A percentile compares a stretch with the other conserved stretches of the same genome.
Evolutionary conservation across 768 basidiomycete genomes (phyloP).

Genomic region (Dendrothele bispora): DNA sequence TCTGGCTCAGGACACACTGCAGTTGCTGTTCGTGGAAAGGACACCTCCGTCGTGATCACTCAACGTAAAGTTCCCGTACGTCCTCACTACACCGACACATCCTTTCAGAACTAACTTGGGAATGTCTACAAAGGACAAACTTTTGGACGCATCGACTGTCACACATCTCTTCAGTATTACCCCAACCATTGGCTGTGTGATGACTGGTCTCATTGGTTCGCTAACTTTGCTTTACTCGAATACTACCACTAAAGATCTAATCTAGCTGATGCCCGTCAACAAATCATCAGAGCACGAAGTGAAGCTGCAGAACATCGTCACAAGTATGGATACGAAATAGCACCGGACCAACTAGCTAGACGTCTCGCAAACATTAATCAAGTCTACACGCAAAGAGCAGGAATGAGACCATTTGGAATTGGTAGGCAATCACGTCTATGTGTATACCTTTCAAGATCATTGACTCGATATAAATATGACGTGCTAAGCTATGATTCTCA

Average conservation of each 20-base stretch:
- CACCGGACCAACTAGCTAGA: constrained; percentile 92
- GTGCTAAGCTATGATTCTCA: constrained; percentile 85
- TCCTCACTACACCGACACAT: constrained; percentile 14
- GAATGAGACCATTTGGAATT: constrained; percentile 95
- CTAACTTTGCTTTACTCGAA: neutral
- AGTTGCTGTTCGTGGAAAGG: constrained; percentile 89
- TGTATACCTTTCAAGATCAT: neutral
- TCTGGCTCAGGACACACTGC: constrained; percentile 96
- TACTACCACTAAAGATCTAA: neutral
- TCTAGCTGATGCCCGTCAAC: constrained; percentile 88
- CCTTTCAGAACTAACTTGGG: constrained; percentile 1
- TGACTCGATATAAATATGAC: too few species aligned
- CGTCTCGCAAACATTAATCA: constrained; percentile 97
- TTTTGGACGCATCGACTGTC: constrained; percentile 90
- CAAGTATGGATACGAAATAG: constrained; percentile 98
- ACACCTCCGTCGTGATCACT: constrained; percentile 93
- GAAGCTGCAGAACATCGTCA: constrained; percentile 94
- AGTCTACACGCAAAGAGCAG: constrained; percentile 97
- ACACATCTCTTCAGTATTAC: constrained; percentile 97
- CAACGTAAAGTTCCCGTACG: constrained; percentile 97
- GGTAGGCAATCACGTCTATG: constrained; percentile 48
- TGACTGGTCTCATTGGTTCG: constrained; percentile 95
- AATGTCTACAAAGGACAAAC: constrained; percentile 74
- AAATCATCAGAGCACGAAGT: constrained; percentile 79
- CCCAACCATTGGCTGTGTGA: constrained; percentile 94